phyloP scores from a whole-genome alignment of 2,329 filamentous ascomycete species.

The Xylariales sp. region DNA sequence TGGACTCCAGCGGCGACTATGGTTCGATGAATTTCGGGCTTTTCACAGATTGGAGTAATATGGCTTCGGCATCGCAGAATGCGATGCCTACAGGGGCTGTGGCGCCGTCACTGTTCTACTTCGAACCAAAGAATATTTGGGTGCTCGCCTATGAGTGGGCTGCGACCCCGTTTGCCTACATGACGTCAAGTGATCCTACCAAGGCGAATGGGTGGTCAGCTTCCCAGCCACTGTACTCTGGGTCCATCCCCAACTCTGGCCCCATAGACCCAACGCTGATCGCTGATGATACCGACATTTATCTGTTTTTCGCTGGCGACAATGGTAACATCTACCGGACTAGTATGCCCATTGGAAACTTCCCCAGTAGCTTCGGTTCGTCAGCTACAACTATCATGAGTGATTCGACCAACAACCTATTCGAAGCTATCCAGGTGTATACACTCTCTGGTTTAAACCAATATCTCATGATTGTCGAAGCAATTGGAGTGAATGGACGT shows the following conservation, averaged over 20 bases:
- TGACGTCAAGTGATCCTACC: constrained; percentile 53
- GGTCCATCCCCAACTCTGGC: constrained; percentile 47
- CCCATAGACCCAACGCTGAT: constrained; percentile 62
- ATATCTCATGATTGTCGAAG: constrained; percentile 67
- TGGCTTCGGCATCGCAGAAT: constrained; percentile 49
- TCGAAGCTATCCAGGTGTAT: constrained; percentile 66
- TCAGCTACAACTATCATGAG: constrained; percentile 43
- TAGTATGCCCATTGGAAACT: constrained; percentile 57
- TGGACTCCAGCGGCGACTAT: constrained; percentile 36
- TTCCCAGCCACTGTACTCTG: constrained; percentile 50
- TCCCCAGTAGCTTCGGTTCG: constrained; percentile 57
- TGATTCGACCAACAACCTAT: constrained; percentile 53
- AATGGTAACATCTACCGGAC: constrained; percentile 63
- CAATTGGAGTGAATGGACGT: constrained; percentile 50
- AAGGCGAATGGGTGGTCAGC: constrained; percentile 53
- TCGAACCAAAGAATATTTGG: constrained; percentile 57
- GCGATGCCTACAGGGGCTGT: constrained; percentile 41
- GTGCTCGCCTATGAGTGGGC: constrained; percentile 66
- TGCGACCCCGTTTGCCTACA: constrained; percentile 53
- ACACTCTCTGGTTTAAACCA: constrained; percentile 47
- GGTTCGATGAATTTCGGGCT: constrained; percentile 56
- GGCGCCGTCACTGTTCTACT: constrained; percentile 61
- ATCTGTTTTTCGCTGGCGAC: constrained; percentile 64
- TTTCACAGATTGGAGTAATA: constrained; percentile 48
- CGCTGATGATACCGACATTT: constrained; percentile 57